Evolutionary conservation across 768 basidiomycete species (phyloP), one percentile per base, ranked within the genome.

Genomic region (Tricholoma bakamatsutake): DNA sequence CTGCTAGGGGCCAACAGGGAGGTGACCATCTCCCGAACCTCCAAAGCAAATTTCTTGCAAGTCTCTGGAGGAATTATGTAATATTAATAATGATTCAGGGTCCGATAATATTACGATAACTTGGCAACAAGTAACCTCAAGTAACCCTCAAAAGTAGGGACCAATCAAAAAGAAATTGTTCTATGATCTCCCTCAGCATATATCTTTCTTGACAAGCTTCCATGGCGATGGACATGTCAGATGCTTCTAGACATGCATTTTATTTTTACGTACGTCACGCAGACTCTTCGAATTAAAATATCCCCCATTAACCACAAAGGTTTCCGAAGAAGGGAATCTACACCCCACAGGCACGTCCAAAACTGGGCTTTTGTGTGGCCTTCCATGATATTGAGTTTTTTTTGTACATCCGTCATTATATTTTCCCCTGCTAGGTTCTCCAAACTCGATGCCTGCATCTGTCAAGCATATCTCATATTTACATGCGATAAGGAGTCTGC

Each of bases 1-100:
- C 70, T 67, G 62, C 69, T 64, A 37, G 68, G 64, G 35, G 68
- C 65, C 54, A 78, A 65, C 21, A 79, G 64, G 9, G 76, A 69
- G 28, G 70, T 71, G 27, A 28, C 46, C 46, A 47, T 47, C 6
- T 30, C 31, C 17, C 21, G 21, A 24, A 24, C 21, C 21, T 24
- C 21, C 21, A 24, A 24, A 24, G 21, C 21, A 24, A 24, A 24
- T 24, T 24, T 24, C 3, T 24, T 24, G 21, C 21, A 3, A 24
- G 21, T 24, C 21, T 24, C 21, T 3, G 21, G 21, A 24, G 21
- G 7, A 31, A 47, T 47, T 47, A 47, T 9, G 46, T 31, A 47
- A 47, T 45, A 45, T 1, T 27, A 37, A 1, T 37, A 24, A 24
- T 24, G 21, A 15, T 18, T 40, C 17, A 17, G 17, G 17, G 40